These are phyloP conservation scores for Aspergillus cristatus DNA, from an alignment of 495 filamentous ascomycete species.

Conservation along the genomic window DNA sequence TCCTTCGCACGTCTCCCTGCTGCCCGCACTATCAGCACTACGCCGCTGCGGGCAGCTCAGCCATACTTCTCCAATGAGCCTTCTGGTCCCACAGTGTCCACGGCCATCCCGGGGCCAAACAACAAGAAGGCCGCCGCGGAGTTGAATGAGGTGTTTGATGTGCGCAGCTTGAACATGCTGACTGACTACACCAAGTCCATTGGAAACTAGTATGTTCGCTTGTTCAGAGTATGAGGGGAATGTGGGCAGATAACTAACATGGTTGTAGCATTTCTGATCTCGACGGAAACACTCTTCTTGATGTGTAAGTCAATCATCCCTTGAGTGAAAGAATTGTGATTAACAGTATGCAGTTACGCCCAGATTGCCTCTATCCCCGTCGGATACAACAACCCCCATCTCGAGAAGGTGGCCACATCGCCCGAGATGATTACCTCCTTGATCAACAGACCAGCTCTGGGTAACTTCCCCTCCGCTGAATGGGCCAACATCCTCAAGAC, in stretches of 20 bases:
- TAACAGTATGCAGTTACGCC: slow-evolving; percentile 52
- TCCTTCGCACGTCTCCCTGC: slow-evolving; percentile 28
- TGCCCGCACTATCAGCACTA: slow-evolving; percentile 33
- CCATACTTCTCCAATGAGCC: slow-evolving; percentile 69
- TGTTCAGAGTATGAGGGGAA: not conserved
- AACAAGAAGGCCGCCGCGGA: slow-evolving; percentile 60
- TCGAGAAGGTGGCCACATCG: slow-evolving; percentile 60
- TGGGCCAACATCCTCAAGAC: slow-evolving; percentile 80
- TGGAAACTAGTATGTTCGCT: slow-evolving; percentile 47
- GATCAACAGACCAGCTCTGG: slow-evolving; percentile 91
- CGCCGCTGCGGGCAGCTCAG: slow-evolving; percentile 34
- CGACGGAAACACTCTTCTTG: slow-evolving; percentile 60
- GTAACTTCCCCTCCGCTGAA: slow-evolving; percentile 89
- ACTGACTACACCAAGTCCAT: slow-evolving; percentile 64
- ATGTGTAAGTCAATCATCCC: slow-evolving; percentile 60
- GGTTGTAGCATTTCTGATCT: slow-evolving; percentile 67
- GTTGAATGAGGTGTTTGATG: slow-evolving; percentile 84
- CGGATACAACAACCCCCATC: slow-evolving; percentile 88
- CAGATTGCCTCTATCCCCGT: slow-evolving; percentile 97
- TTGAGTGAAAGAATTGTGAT: slow-evolving; percentile 1
- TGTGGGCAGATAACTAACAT: slow-evolving; percentile 16
- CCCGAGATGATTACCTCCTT: slow-evolving; percentile 73
- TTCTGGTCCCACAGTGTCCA: slow-evolving; percentile 60
- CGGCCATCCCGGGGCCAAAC: slow-evolving; percentile 75
- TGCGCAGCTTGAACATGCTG: slow-evolving; percentile 86